These are phyloP conservation scores for Penicillium fuscoglaucum DNA, from an alignment of 2,329 filamentous ascomycete species.

Conservation along the genomic window DNA sequence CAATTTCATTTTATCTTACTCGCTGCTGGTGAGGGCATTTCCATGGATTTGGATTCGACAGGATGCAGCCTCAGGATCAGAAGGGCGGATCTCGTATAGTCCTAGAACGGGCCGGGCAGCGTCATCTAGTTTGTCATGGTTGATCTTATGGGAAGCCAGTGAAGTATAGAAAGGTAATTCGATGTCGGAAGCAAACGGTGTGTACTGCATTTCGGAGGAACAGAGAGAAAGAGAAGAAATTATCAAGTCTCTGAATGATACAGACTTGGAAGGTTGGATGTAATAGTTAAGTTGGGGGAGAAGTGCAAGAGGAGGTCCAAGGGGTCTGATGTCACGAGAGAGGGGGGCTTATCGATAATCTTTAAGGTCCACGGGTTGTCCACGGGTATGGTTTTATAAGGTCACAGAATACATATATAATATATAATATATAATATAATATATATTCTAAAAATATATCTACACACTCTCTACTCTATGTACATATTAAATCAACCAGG, in stretches of 20 bases:
- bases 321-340: background rate
- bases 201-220: conserved; percentile 64
- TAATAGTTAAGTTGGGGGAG: background rate
- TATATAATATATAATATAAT: too few relatives aligned
- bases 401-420: too few relatives aligned
- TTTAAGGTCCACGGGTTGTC: too few relatives aligned
- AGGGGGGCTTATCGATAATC: background rate
- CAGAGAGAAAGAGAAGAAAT: background rate
- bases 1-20: conserved; percentile 58
- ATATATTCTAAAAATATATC: background rate
- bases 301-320: background rate
- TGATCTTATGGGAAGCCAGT: conserved; percentile 89
- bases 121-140: conserved; percentile 95
- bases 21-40: conserved; percentile 77
- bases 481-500: background rate
- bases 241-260: background rate
- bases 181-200: conserved; percentile 89
- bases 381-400: too few relatives aligned
- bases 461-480: background rate
- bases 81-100: conserved; percentile 78
- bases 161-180: conserved; percentile 93
- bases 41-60: conserved; percentile 89
- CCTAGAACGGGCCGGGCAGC: conserved; percentile 84
- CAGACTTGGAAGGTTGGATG: background rate
- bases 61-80: conserved; percentile 70